A percentile compares a stretch with the other conserved stretches of the same genome.
Evolutionary conservation across 176 grass and related monocot species (phyloP).

Genomic region (Eragrostis curvula): DNA sequence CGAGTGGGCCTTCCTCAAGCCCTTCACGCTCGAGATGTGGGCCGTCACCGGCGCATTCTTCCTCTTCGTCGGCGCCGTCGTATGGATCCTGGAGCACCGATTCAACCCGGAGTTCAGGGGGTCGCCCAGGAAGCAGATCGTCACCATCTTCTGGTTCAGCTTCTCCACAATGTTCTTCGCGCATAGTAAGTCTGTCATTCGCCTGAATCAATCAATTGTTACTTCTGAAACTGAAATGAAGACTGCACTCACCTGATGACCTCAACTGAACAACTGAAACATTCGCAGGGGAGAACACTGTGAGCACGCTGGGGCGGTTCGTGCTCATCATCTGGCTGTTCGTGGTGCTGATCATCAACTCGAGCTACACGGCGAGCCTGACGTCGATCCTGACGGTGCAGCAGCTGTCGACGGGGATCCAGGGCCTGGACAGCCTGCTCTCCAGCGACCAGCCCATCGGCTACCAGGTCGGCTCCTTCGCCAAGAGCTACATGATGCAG

Average conservation of each 20-base stretch:
- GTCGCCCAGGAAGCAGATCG: constrained; percentile 61
- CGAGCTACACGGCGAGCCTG: constrained; percentile 95
- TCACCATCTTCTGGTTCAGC: constrained; percentile 90
- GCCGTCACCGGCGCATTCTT: constrained; percentile 65
- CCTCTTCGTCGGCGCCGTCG: constrained; percentile 79
- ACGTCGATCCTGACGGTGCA: constrained; percentile 96
- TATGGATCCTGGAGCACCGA: constrained; percentile 86
- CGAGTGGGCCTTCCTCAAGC: constrained; percentile 87
- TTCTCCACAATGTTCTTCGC: constrained; percentile 94
- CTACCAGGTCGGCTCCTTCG: constrained; percentile 88
- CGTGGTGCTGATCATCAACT: constrained; percentile 93
- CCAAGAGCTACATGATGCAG: constrained; percentile 77
- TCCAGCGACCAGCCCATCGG: constrained; percentile 68
- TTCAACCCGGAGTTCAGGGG: constrained; percentile 73
- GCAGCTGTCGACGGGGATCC: constrained; percentile 82
- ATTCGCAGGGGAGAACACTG: constrained; percentile 81
- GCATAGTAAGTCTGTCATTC: constrained; percentile 50
- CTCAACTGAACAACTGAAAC: not conserved
- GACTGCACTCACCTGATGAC: too few relatives aligned
- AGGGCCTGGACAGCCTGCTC: constrained; percentile 76
- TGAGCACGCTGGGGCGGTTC: constrained; percentile 76
- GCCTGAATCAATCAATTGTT: too few relatives aligned
- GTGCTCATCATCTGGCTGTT: constrained; percentile 94
- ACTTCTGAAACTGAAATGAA: too few relatives aligned
- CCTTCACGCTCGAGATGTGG: constrained; percentile 84